phyloP scores from a whole-genome alignment of 768 basidiomycete genomes.

The Krasilnikovozyma curviuscula region DNA sequence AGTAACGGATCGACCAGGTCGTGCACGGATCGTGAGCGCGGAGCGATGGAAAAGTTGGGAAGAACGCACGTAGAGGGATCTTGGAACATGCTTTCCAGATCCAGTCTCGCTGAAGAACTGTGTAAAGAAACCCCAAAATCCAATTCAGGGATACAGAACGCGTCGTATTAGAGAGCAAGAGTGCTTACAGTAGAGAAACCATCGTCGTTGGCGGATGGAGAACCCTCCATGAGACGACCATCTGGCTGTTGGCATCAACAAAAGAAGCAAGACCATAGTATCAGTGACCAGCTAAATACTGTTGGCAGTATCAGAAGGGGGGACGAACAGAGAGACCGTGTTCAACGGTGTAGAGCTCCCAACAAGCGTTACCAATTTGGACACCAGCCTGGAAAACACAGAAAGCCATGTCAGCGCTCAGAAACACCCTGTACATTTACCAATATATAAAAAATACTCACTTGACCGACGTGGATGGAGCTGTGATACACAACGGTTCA shows the following conservation, averaged over 20 bases:
- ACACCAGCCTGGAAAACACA: slow-evolving; percentile 97
- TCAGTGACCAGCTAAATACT: neutral
- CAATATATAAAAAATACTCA: too few species aligned
- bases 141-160: too few species aligned
- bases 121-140: too few species aligned
- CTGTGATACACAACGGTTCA: too few species aligned
- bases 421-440: too few species aligned
- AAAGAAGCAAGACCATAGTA: neutral
- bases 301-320: neutral
- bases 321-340: slow-evolving; percentile 29
- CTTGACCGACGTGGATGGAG: slow-evolving; percentile 80
- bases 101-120: slow-evolving; percentile 99
- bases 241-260: slow-evolving; percentile 47
- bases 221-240: slow-evolving; percentile 66
- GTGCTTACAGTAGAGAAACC: slow-evolving; percentile 98
- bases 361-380: slow-evolving; percentile 80
- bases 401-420: too few species aligned
- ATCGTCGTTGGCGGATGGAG: slow-evolving; percentile 54
- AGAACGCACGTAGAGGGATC: slow-evolving; percentile 66
- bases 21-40: neutral
- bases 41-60: neutral
- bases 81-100: slow-evolving; percentile 89
- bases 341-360: slow-evolving; percentile 98
- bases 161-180: too few species aligned
- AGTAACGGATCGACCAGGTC: neutral